These are phyloP conservation scores for Streptanthus diversifolius DNA, from an alignment of 345 rosid species.

Conservation along the genomic window DNA sequence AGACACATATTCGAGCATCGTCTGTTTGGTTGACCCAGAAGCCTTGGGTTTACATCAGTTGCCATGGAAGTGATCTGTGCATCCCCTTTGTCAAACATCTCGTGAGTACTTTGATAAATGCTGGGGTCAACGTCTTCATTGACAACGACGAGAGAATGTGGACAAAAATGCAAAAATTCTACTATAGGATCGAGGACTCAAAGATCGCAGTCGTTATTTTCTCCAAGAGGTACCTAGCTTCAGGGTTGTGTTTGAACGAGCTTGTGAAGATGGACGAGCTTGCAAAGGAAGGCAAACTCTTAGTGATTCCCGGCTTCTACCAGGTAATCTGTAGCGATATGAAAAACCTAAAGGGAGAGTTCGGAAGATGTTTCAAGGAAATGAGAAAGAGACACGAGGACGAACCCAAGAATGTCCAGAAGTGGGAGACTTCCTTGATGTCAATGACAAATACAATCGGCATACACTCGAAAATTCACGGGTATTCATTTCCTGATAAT, in stretches of 20 bases:
- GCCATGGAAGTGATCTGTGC: constrained; percentile 3
- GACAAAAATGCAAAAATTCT: neutral
- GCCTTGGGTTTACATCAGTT: constrained; percentile 23
- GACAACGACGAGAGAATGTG: neutral
- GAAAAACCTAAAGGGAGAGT: neutral
- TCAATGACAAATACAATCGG: neutral
- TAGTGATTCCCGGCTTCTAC: constrained; percentile 14
- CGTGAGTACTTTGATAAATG: neutral
- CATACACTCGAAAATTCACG: neutral
- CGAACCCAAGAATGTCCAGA: neutral
- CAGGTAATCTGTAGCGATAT: neutral
- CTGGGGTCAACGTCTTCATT: neutral
- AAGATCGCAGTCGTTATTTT: neutral
- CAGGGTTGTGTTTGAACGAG: constrained; percentile 1
- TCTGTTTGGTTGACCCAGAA: neutral
- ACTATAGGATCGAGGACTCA: neutral
- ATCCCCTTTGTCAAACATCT: constrained; percentile 6
- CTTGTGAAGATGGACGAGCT: constrained; percentile 12
- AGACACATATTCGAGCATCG: neutral
- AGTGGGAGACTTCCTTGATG: constrained; percentile 7
- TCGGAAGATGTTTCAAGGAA: neutral
- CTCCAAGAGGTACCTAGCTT: neutral
- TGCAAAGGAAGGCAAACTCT: constrained; percentile 11
- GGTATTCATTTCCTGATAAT: constrained; percentile 1
- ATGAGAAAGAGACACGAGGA: neutral